Conservation (phyloP, 768 basidiomycete species). For the Chiua virens region DNA sequence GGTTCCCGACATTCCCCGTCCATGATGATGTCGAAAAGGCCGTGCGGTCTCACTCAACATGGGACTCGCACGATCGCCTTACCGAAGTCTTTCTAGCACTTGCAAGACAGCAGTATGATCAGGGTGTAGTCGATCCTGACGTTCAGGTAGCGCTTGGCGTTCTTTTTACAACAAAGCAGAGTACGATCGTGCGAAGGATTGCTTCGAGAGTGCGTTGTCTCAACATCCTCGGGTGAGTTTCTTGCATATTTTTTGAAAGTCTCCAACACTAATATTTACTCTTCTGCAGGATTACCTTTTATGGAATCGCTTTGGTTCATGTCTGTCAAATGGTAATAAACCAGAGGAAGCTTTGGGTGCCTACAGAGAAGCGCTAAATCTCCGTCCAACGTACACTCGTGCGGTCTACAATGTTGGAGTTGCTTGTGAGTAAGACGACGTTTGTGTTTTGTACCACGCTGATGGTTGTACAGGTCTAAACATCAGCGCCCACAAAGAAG, state of each 20-base stretch:
- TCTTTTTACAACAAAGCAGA: conserved; percentile 87
- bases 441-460: conserved; percentile 2
- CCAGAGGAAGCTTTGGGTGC: conserved; percentile 92
- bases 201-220: conserved; percentile 86
- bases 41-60: conserved; percentile 56
- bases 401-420: conserved; percentile 99
- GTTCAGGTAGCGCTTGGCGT: conserved; percentile 93
- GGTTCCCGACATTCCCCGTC: conserved; percentile 57
- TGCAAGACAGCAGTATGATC: conserved; percentile 78
- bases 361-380: conserved; percentile 84
- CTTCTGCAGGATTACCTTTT: conserved; percentile 75
- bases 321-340: conserved; percentile 89
- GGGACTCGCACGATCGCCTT: conserved; percentile 80
- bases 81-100: conserved; percentile 82
- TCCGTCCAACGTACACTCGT: conserved; percentile 94
- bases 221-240: conserved; percentile 65
- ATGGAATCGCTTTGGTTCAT: conserved; percentile 96
- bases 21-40: conserved; percentile 57
- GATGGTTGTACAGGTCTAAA: conserved; percentile 70
- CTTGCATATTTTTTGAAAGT: neutral
- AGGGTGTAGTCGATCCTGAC: conserved; percentile 77
- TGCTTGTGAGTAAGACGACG: conserved; percentile 67
- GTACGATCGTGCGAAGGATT: conserved; percentile 90
- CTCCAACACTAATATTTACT: neutral
- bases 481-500: conserved; percentile 93